These are phyloP conservation scores for Bjerkandera adusta DNA, from an alignment of 1,284 basidiomycete species.

Conservation along the genomic window DNA sequence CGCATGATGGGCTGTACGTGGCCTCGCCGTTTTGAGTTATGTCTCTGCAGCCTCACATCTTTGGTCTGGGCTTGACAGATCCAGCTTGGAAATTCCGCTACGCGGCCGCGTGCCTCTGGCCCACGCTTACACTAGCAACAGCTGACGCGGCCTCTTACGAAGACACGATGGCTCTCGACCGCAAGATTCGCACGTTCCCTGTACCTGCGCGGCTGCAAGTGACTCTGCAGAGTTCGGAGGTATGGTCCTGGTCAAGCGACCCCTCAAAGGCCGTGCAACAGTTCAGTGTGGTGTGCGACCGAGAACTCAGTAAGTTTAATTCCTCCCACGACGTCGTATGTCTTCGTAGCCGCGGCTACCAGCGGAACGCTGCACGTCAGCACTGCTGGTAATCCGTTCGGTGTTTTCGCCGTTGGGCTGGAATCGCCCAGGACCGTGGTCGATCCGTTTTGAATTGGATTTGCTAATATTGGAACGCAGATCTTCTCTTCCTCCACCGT, in stretches of 20 bases:
- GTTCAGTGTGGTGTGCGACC: conserved; percentile 37
- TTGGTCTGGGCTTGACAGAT: conserved; percentile 29
- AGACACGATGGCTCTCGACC: conserved; percentile 41
- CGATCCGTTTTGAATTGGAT: too few relatives aligned
- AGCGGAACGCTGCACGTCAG: too few relatives aligned
- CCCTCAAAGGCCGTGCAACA: conserved; percentile 42
- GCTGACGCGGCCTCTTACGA: conserved; percentile 37
- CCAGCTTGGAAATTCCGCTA: conserved; percentile 49
- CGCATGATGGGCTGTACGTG: conserved; percentile 42
- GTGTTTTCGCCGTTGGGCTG: too few relatives aligned
- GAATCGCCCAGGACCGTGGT: too few relatives aligned
- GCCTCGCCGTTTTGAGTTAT: conserved; percentile 3
- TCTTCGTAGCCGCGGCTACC: not conserved
- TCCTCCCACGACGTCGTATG: not conserved
- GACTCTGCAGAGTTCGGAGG: conserved; percentile 29
- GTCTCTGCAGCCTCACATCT: conserved; percentile 3
- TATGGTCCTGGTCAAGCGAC: conserved; percentile 39
- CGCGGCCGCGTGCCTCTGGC: conserved; percentile 42
- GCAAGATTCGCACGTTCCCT: conserved; percentile 43
- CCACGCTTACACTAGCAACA: conserved; percentile 42
- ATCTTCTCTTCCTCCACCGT: conserved; percentile 50
- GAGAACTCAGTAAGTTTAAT: conserved; percentile 43
- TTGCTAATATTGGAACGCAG: conserved; percentile 26
- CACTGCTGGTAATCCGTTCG: too few relatives aligned
- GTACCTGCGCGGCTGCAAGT: conserved; percentile 41